These are phyloP conservation scores for Aspergillus ustus DNA, from an alignment of 2,329 filamentous ascomycete genomes.

Conservation along the genomic window DNA sequence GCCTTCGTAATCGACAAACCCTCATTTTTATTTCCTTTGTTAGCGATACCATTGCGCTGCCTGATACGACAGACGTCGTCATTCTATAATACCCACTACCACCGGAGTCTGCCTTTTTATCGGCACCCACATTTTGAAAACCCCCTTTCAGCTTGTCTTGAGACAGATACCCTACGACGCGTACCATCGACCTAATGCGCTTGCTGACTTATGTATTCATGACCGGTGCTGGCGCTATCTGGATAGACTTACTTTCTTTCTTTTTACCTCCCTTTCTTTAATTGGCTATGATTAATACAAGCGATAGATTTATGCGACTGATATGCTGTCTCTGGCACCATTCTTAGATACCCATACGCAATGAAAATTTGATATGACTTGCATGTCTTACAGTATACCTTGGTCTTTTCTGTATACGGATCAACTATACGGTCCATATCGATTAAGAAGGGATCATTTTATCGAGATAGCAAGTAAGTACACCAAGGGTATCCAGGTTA, in stretches of 20 bases:
- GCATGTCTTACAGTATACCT: not conserved
- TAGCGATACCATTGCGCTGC: not conserved
- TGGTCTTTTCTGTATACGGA: not conserved
- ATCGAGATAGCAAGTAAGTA: not conserved
- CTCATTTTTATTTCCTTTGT: slow-evolving; percentile 11
- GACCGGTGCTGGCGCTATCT: slow-evolving; percentile 9
- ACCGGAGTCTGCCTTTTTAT: slow-evolving; percentile 3
- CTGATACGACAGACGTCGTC: not conserved
- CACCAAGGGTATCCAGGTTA: too few species aligned
- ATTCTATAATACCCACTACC: not conserved
- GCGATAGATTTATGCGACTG: slow-evolving; percentile 20
- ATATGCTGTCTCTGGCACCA: slow-evolving; percentile 19
- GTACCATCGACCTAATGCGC: not conserved
- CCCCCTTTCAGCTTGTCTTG: not conserved
- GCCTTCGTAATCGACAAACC: slow-evolving; percentile 1
- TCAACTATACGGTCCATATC: not conserved
- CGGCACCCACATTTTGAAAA: not conserved
- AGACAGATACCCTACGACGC: slow-evolving; percentile 1
- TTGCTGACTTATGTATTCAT: not conserved
- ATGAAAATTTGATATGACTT: slow-evolving; percentile 17
- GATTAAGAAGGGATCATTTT: not conserved
- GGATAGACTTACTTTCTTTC: slow-evolving; percentile 19
- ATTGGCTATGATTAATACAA: slow-evolving; percentile 16
- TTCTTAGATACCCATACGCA: slow-evolving; percentile 37
- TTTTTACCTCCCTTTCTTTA: slow-evolving; percentile 18